Conservation (phyloP, 202 grass and related monocot genomes). For the Carex sylvatica region DNA sequence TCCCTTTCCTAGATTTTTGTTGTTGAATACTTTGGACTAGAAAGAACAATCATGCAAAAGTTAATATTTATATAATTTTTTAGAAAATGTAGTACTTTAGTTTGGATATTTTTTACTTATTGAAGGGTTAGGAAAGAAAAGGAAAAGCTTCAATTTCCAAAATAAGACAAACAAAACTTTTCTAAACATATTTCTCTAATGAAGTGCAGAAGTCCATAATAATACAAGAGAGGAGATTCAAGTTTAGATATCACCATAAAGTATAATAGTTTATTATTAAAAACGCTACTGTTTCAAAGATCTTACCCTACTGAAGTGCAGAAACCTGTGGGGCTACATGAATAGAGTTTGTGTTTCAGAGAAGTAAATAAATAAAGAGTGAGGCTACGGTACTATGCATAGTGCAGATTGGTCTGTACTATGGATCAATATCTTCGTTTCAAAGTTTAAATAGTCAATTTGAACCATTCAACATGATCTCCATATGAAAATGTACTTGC, state of each 20-base stretch:
- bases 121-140: background rate
- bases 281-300: constrained; percentile 26
- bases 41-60: background rate
- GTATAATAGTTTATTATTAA: background rate
- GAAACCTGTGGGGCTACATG: constrained; percentile 17
- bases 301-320: background rate
- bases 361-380: constrained; percentile 13
- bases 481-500: too few relatives aligned
- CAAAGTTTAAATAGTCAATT: too few relatives aligned
- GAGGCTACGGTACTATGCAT: too few relatives aligned
- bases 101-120: too few relatives aligned
- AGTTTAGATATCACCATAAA: background rate
- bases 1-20: background rate
- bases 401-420: too few relatives aligned
- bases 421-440: too few relatives aligned
- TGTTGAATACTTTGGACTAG: background rate
- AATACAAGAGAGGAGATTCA: background rate
- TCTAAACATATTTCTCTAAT: background rate
- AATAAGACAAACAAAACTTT: background rate
- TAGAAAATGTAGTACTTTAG: background rate
- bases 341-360: constrained; percentile 21
- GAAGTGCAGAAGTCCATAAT: background rate
- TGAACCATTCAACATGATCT: too few relatives aligned
- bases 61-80: background rate
- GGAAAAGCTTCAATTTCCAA: background rate